Evolutionary conservation across 2,329 filamentous ascomycete species (phyloP), one percentile per base, ranked within the genome.

Genomic region (Dactylellina leptospora): DNA sequence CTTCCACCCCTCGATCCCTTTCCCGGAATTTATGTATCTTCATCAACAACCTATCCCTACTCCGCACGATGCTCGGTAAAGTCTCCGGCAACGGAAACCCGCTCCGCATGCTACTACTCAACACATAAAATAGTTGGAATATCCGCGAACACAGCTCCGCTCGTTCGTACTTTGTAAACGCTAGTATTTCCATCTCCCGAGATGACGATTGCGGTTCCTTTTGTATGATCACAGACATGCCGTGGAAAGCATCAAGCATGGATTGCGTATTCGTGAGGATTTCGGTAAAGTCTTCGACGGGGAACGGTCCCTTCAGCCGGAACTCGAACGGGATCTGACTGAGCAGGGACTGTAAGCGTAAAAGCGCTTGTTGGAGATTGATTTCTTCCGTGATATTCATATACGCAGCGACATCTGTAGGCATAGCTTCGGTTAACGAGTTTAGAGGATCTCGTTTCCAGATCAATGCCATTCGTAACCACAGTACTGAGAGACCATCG

Each of bases 381-480:
- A 90, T 86, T 78, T 96, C 93, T 80, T 97, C 95, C 33, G 88
- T 86, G n/a, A 92, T 86, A 74, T 89, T 89, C 85, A 97, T 92
- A 79, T 96, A 97, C 4, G 87, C 86, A 61, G 82, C 77, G 16
- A 66, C 72, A 28, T 61, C 73, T 28, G 73, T 54, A 2, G 58
- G 66, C 22, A 33, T 50, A 0, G 74, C 55, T 23, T 87, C 84
- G 0, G 88, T 82, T 61, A 96, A 84, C 4, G 88, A 86, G 3
- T 90, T 89, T 22, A 99, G 82, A 0, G 95, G 95, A 6, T 96
- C 93, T 45, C 93, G 87, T 81, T 93, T 96, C 95, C 95, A 99
- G 75, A 97, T 93, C 30, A 99, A 84, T 13, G 92, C 91, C 87
- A 99, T 93, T 68, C 96, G 91, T 4, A 99, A 84, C 86, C 95